These are phyloP conservation scores for Kwoniella sp. DNA, from an alignment of 768 basidiomycete species.

Conservation along the genomic window DNA sequence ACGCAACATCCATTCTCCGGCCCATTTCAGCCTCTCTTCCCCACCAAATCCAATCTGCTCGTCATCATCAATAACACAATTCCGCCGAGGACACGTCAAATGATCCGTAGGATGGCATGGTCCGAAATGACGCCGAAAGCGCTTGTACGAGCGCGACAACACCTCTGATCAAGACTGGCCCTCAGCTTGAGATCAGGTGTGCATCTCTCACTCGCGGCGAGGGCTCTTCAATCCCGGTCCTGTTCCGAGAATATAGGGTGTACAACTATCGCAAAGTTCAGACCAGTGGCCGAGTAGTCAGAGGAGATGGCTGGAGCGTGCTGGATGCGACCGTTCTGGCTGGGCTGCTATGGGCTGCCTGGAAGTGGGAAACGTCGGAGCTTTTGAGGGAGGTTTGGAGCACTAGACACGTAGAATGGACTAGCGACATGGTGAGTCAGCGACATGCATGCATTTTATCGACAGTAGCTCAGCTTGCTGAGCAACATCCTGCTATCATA, in stretches of 20 bases:
- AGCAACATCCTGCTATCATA: too few relatives aligned
- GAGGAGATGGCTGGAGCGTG: conserved; percentile 36
- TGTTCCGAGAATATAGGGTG: conserved; percentile 31
- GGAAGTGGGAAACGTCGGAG: not conserved
- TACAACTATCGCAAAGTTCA: conserved; percentile 24
- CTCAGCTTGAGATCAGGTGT: too few relatives aligned
- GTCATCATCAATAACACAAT: not conserved
- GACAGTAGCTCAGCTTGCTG: too few relatives aligned
- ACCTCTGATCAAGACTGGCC: not conserved
- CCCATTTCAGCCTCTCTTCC: not conserved
- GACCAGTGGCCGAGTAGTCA: conserved; percentile 20
- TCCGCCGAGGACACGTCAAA: not conserved
- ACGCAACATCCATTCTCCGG: not conserved
- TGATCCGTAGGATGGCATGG: not conserved
- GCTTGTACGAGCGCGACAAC: not conserved
- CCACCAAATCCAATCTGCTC: not conserved
- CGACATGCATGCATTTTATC: not conserved
- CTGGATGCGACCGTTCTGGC: conserved; percentile 6
- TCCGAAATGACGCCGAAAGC: not conserved
- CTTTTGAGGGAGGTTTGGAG: not conserved
- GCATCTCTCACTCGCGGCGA: conserved; percentile 3
- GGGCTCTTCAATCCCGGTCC: conserved; percentile 7
- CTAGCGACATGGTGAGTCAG: not conserved
- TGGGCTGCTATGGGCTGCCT: not conserved
- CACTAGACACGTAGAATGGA: not conserved